phyloP scores from a whole-genome alignment of 2,329 filamentous ascomycete genomes.

The Trichoderma semiorbis region DNA sequence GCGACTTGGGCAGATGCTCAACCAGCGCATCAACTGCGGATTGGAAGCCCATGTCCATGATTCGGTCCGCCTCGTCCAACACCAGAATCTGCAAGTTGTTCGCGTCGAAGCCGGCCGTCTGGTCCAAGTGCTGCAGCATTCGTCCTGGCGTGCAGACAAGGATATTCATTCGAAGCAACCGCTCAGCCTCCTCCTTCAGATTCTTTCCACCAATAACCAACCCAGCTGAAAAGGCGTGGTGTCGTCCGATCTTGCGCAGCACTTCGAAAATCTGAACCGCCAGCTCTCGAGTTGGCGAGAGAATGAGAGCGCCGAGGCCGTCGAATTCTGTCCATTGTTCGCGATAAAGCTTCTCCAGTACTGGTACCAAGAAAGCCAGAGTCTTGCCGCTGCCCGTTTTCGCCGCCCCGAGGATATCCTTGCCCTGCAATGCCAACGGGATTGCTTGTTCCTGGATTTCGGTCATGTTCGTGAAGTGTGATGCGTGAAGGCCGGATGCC shows the following conservation, averaged over 20 bases:
- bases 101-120: slow-evolving; percentile 85
- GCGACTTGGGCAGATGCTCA: slow-evolving; percentile 78
- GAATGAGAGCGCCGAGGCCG: slow-evolving; percentile 85
- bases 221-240: slow-evolving; percentile 88
- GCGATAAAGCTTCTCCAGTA: slow-evolving; percentile 88
- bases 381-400: slow-evolving; percentile 97
- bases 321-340: slow-evolving; percentile 87
- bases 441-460: slow-evolving; percentile 91
- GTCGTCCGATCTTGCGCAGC: slow-evolving; percentile 79
- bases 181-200: slow-evolving; percentile 79
- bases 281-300: slow-evolving; percentile 90
- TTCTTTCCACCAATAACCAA: slow-evolving; percentile 92
- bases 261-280: slow-evolving; percentile 98
- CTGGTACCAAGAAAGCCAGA: slow-evolving; percentile 84
- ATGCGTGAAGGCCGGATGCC: slow-evolving; percentile 71
- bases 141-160: slow-evolving; percentile 91
- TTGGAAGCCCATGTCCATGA: slow-evolving; percentile 97
- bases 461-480: slow-evolving; percentile 86
- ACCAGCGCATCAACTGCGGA: slow-evolving; percentile 85
- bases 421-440: slow-evolving; percentile 77
- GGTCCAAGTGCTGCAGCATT: slow-evolving; percentile 93
- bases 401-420: slow-evolving; percentile 87
- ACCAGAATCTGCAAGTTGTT: slow-evolving; percentile 91
- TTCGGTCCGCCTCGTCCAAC: slow-evolving; percentile 91
- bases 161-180: slow-evolving; percentile 91